Base-by-base conservation (phyloP, 2,329 filamentous ascomycete species). In the Ophiostoma perfectum region DNA sequence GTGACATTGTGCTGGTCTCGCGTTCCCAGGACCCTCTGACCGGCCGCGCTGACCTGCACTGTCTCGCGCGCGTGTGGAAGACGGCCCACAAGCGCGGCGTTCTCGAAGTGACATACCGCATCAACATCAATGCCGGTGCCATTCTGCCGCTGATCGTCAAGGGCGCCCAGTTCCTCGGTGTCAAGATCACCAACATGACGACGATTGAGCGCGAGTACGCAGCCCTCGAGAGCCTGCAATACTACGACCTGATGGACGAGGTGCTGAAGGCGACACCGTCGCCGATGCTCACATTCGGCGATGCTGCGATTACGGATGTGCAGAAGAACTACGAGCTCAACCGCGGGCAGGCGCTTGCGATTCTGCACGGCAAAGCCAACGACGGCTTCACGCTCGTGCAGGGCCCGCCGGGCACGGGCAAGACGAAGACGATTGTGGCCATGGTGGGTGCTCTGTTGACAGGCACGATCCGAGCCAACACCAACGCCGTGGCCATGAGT, bases 321-420 rank as follows among this genome's bases (percentile, higher is more conserved):
- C 88, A 90, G 78, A 81, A 85, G 38, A 93, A 90, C 69, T 98
- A 97, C 79, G 85, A 86, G 36, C 86, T 99, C 68, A 99, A 99
- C 76, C 82, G 83, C 58, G 95, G 93, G 5, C 95, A 99, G 76
- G 92, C 94, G 3, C 91, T 91, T 77, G 95, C 95, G 7, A 92
- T 99, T 70, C 86, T 95, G 72, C 96, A 94, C 67, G 94, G 93
- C 12, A 86, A 93, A 69, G 93, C 96, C 74, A 99, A 99, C 73
- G 95, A 98, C 78, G 96, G 92, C 0, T 99, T 99, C 75, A 98
- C 95, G 3, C 82, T 99, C 70, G 93, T 99, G 73, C 95, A 99
- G 80, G 95, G 92, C 68, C 95, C 95, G 66, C 95, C 95, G 1
- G 95, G 95, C 77, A 97, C 95, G 4, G 95, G 94, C 75, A 99